Evolutionary conservation across 176 grass and related monocot genomes (phyloP), one percentile per base, ranked within the genome.

Genomic region (Triticum timopheevii): DNA sequence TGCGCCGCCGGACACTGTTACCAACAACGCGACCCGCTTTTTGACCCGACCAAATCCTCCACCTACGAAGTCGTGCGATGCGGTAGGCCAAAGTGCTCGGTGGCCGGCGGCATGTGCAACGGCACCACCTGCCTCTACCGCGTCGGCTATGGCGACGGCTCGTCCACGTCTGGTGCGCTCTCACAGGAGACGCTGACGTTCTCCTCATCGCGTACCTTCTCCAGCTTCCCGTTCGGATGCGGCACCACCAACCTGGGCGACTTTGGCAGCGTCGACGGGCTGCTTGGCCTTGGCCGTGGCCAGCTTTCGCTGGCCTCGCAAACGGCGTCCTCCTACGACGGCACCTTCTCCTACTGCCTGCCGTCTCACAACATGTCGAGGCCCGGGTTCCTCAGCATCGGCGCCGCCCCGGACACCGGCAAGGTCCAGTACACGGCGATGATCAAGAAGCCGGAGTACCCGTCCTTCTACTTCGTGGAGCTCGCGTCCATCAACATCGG

Each of bases 311-410:
- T 97, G 35, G 5, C 80, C 15, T 93, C 89, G 24, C 95, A 97
- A 10, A 87, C 85, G 4, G 71, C 92, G 5, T 16, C 61, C 3
- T 73, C 82, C 4, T 82, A 93, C 8, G 92, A 87, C 49, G 58
- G 40, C 4, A 59, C 47, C 19, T 97, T 97, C 84, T 93, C 95
- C 2, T 97, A 97, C 88, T 97, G 95, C 42, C 75, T 97, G 17
- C 91, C 95, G 8, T 91, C 95, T 9, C 9, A 1, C 28, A 81
- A 88, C 19, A 71, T 9, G 85, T 19, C 54, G 2, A 22, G 19
- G 39, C 70, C 64, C 0, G 95, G 95, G 13, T 97, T 84, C 80
- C 88, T 97, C 15, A 88, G 64, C n/a, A 79, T 97, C 27, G 95
- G 92, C 50, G 8, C 77, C 5, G 78, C 61, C 63, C 36, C 65